These are phyloP conservation scores for Penicillium simplicissimum DNA, from an alignment of 495 filamentous ascomycete genomes.

Conservation along the genomic window DNA sequence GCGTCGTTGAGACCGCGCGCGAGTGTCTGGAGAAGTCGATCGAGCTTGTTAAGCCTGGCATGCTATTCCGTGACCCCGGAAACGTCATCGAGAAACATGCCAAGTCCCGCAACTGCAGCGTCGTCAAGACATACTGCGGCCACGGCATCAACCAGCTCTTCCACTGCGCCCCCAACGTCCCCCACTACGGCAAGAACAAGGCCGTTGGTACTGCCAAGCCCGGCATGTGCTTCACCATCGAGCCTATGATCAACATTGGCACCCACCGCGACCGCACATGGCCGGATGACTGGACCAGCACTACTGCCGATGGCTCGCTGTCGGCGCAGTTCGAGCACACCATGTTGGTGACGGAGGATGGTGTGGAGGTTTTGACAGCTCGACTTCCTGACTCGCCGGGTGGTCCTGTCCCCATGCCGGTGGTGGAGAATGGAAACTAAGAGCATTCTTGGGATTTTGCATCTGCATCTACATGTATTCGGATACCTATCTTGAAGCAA, in stretches of 20 bases:
- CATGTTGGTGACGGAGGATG: conserved; percentile 86
- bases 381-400: conserved; percentile 79
- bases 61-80: conserved; percentile 80
- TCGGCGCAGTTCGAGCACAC: conserved; percentile 96
- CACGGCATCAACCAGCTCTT: conserved; percentile 86
- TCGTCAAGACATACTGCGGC: conserved; percentile 87
- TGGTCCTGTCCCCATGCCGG: conserved; percentile 72
- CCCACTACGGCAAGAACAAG: conserved; percentile 91
- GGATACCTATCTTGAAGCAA: conserved; percentile 19
- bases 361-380: conserved; percentile 91
- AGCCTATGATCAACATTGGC: conserved; percentile 87
- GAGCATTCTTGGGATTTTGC: conserved; percentile 14
- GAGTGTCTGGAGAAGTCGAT: conserved; percentile 84
- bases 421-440: conserved; percentile 16
- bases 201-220: conserved; percentile 82
- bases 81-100: conserved; percentile 84
- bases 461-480: conserved; percentile 9
- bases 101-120: conserved; percentile 73
- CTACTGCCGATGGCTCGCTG: conserved; percentile 75
- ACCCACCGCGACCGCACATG: conserved; percentile 80
- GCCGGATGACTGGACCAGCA: conserved; percentile 91
- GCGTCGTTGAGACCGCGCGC: conserved; percentile 81
- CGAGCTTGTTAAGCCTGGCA: conserved; percentile 81
- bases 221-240: conserved; percentile 92
- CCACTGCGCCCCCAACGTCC: conserved; percentile 81